phyloP scores from a whole-genome alignment of 1,284 basidiomycete genomes.

The Ceratorhiza oryzae-sativae region DNA sequence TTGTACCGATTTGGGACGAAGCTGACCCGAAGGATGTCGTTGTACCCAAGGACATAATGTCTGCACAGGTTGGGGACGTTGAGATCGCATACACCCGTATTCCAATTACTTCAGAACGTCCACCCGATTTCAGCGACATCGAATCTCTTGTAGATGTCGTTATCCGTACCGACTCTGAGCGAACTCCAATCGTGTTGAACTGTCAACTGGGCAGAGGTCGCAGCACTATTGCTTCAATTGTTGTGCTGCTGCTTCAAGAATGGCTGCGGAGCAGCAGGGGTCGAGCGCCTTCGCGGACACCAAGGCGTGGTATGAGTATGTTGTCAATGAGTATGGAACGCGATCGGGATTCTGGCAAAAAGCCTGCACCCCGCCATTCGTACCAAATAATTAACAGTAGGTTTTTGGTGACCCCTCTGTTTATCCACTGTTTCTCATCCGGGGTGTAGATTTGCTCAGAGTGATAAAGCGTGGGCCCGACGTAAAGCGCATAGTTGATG shows the following conservation, averaged over 20 bases:
- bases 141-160: slow-evolving; percentile 83
- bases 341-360: slow-evolving; percentile 38
- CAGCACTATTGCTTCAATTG: slow-evolving; percentile 86
- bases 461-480: slow-evolving; percentile 90
- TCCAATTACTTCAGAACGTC: slow-evolving; percentile 79
- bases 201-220: slow-evolving; percentile 96
- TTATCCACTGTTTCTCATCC: too few species aligned
- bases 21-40: slow-evolving; percentile 78
- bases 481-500: slow-evolving; percentile 89
- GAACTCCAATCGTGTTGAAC: slow-evolving; percentile 90
- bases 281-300: slow-evolving; percentile 33
- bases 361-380: slow-evolving; percentile 62
- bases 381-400: slow-evolving; percentile 82
- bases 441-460: slow-evolving; percentile 75
- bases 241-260: slow-evolving; percentile 84
- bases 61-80: slow-evolving; percentile 58
- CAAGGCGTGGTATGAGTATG: slow-evolving; percentile 44
- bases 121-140: slow-evolving; percentile 57
- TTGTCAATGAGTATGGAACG: slow-evolving; percentile 41
- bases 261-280: slow-evolving; percentile 69
- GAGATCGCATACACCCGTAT: slow-evolving; percentile 84
- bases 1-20: slow-evolving; percentile 96
- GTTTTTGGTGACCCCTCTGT: too few species aligned
- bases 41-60: slow-evolving; percentile 92
- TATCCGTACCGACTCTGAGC: slow-evolving; percentile 71